Evolutionary conservation across 2,329 filamentous ascomycete genomes (phyloP).

Genomic region (Cadophora sp.): DNA sequence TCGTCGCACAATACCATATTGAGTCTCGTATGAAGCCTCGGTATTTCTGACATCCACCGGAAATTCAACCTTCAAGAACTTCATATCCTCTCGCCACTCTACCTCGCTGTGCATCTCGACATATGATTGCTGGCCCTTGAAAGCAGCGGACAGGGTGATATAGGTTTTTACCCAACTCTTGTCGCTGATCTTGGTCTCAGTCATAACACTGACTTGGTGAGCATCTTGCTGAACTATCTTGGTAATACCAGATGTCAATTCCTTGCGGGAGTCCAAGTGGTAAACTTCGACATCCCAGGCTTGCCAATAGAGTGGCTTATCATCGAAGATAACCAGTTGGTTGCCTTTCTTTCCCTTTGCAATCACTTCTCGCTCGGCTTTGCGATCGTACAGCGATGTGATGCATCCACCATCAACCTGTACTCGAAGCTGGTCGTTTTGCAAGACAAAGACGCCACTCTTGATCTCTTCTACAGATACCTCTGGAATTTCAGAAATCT

Average conservation of each 20-base stretch:
- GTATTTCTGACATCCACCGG: conserved; percentile 90
- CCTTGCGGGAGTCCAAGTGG: conserved; percentile 85
- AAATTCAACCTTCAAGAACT: conserved; percentile 98
- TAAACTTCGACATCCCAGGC: conserved; percentile 98
- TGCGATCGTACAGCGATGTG: conserved; percentile 81
- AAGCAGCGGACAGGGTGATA: conserved; percentile 76
- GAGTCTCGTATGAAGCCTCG: conserved; percentile 93
- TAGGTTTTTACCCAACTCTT: conserved; percentile 86
- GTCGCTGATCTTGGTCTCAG: conserved; percentile 86
- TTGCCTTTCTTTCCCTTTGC: conserved; percentile 79
- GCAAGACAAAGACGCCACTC: conserved; percentile 74
- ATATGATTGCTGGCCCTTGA: conserved; percentile 69
- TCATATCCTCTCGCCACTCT: conserved; percentile 97
- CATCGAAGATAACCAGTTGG: conserved; percentile 93
- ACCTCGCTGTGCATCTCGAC: conserved; percentile 85
- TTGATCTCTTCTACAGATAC: conserved; percentile 59
- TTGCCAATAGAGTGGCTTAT: conserved; percentile 97
- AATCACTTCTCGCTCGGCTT: conserved; percentile 78
- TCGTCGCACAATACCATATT: conserved; percentile 85
- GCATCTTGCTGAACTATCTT: conserved; percentile 73
- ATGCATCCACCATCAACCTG: conserved; percentile 78
- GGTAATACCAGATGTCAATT: conserved; percentile 72
- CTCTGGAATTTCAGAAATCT: conserved; percentile 52
- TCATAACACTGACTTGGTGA: conserved; percentile 81
- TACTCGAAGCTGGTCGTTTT: conserved; percentile 79